Evolutionary conservation across 2,329 filamentous ascomycete genomes (phyloP), one percentile per base, ranked within the genome.

Genomic region (Xylariaceae sp.): DNA sequence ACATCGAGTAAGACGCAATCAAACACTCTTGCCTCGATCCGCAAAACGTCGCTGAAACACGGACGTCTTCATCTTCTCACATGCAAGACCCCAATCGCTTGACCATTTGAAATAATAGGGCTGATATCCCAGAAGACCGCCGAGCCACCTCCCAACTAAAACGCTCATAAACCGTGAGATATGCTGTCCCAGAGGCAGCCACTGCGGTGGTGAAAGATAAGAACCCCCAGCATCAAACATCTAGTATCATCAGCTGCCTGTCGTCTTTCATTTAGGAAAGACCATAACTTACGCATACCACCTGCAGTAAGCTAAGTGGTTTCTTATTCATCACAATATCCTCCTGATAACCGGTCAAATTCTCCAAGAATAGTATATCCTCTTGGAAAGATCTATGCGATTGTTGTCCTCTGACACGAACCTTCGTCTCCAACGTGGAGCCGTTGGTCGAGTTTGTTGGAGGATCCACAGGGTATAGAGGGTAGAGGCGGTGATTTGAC

Each of bases 91-190:
- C 54, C 52, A 55, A 31, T 58, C 54, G 1, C 47, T 49, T 3
- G 55, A 39, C 42, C 44, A 58, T 14, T 48, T 14, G 2, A 27
- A 42, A 31, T 57, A 55, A 19, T 48, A 58, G 2, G 54, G 56
- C 14, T 55, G 54, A 12, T 57, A 58, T n/a, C 56, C 52, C 7
- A 57, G 33, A 15, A 58, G 14, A 6, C 46, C 40, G 2, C 56
- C 56, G 2, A 56, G 6, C 49, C 51, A 58, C 30, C 41, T 18
- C 5, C 41, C 41, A 9, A 43, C 7, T 7, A 43, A 15, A 5
- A 43, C 11, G 3, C 41, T 18, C 9, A 31, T 7, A 22, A 30
- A 2, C 6, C 41, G 41, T 11, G 41, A 43, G 3, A 43, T 43
- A 2, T 43, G 22, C 12, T 31, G 41, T 11, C 41, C 41, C n/a